Conservation (phyloP, 768 basidiomycete genomes). For the Amanita thiersii region DNA sequence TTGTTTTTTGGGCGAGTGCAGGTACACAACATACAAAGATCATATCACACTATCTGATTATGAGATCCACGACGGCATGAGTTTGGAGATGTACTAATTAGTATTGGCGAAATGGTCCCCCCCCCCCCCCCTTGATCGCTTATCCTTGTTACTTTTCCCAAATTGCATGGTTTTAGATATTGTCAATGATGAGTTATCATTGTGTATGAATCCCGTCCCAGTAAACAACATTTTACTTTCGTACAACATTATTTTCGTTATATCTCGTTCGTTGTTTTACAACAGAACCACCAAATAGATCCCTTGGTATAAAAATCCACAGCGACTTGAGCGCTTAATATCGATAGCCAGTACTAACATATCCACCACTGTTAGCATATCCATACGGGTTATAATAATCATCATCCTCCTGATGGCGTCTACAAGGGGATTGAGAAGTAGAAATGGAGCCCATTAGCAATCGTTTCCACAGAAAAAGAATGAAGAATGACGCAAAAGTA, state of each 20-base stretch:
- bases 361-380: not conserved
- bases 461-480: not conserved
- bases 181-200: too few species aligned
- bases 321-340: not conserved
- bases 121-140: not conserved
- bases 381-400: not conserved
- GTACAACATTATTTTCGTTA: too few species aligned
- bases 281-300: too few species aligned
- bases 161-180: not conserved
- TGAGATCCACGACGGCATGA: conserved; percentile 91
- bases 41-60: conserved; percentile 91
- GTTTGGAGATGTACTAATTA: conserved; percentile 79
- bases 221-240: too few species aligned
- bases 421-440: too few species aligned
- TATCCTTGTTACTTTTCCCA: not conserved
- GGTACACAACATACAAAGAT: conserved; percentile 95
- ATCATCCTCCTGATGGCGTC: not conserved
- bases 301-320: too few species aligned
- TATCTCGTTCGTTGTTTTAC: too few species aligned
- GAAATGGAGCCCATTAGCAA: not conserved
- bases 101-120: too few species aligned
- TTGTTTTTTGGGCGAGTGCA: conserved; percentile 19
- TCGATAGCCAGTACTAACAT: not conserved
- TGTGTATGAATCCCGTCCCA: too few species aligned
- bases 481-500: not conserved